A percentile compares a stretch with the other conserved stretches of the same genome.
phyloP scores from a whole-genome alignment of 139 green algal genomes.

The Tetradesmus lagerheimii region DNA sequence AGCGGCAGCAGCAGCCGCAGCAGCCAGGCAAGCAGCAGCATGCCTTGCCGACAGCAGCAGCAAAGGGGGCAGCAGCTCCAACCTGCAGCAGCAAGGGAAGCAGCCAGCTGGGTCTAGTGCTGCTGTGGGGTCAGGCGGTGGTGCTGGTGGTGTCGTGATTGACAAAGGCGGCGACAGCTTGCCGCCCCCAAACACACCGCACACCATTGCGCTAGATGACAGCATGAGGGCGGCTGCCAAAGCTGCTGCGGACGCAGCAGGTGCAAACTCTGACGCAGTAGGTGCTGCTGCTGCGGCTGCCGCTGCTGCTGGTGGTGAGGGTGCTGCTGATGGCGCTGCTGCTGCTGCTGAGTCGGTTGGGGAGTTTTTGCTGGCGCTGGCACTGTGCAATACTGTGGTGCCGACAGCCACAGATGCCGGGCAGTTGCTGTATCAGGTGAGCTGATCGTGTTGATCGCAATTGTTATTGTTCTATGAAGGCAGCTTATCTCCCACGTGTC shows the following conservation, averaged over 20 bases:
- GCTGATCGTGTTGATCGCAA: neutral
- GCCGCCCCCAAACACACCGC: constrained; percentile 26
- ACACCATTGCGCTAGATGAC: constrained; percentile 16
- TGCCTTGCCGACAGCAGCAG: neutral
- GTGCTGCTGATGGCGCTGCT: neutral
- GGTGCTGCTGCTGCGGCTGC: neutral
- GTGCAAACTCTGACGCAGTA: neutral
- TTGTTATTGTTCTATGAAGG: neutral
- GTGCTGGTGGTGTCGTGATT: constrained; percentile 23
- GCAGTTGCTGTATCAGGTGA: constrained; percentile 43
- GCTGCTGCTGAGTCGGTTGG: constrained; percentile 28
- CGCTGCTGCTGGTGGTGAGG: neutral
- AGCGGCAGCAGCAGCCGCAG: neutral
- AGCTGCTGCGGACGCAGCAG: constrained; percentile 19
- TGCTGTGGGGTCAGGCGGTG: neutral
- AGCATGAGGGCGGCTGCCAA: neutral
- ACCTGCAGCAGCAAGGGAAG: neutral
- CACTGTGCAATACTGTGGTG: constrained; percentile 93
- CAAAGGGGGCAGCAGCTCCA: neutral
- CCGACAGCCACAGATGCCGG: constrained; percentile 62
- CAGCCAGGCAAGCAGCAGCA: neutral
- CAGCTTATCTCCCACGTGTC: neutral
- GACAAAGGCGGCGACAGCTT: neutral
- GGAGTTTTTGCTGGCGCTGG: constrained; percentile 80
- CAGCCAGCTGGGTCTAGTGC: neutral